Evolutionary conservation across 2,329 filamentous ascomycete genomes (phyloP).

Genomic region (Paecilomyces sp.): DNA sequence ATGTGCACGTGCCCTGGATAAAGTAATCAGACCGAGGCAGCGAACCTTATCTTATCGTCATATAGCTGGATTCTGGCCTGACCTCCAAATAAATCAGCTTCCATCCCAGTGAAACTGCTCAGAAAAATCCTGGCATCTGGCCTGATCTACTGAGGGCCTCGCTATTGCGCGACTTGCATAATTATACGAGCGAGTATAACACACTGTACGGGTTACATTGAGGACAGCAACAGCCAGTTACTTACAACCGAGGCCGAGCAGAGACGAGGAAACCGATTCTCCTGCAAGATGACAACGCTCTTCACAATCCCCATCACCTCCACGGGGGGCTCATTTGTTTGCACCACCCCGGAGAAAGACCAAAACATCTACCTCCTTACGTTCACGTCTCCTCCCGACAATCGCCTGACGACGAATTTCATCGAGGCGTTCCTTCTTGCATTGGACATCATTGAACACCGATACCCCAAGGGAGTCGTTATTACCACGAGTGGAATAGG

Average conservation of each 20-base stretch:
- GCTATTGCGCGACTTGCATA: not conserved
- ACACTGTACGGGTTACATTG: not conserved
- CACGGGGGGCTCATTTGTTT: slow-evolving; percentile 38
- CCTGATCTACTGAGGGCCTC: not conserved
- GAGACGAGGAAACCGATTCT: not conserved
- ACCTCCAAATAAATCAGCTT: not conserved
- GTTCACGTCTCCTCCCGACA: slow-evolving; percentile 65
- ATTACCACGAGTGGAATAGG: slow-evolving; percentile 66
- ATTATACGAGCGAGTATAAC: not conserved
- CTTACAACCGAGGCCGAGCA: not conserved
- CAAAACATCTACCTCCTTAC: slow-evolving; percentile 62
- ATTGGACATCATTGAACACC: slow-evolving; percentile 67
- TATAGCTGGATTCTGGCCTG: not conserved
- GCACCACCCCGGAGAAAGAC: slow-evolving; percentile 41
- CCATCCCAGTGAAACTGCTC: not conserved
- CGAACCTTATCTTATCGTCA: not conserved
- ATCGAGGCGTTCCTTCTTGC: slow-evolving; percentile 61
- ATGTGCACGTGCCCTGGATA: not conserved
- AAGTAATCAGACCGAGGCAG: not conserved
- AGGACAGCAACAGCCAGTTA: not conserved
- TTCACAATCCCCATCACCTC: slow-evolving; percentile 55
- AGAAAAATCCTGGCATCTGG: not conserved
- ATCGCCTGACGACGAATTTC: slow-evolving; percentile 64
- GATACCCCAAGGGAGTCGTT: slow-evolving; percentile 63
- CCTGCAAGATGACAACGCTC: slow-evolving; percentile 32